These are phyloP conservation scores for Blastobotrys serpentis DNA, from an alignment of 1,139 yeast species.

Conservation along the genomic window DNA sequence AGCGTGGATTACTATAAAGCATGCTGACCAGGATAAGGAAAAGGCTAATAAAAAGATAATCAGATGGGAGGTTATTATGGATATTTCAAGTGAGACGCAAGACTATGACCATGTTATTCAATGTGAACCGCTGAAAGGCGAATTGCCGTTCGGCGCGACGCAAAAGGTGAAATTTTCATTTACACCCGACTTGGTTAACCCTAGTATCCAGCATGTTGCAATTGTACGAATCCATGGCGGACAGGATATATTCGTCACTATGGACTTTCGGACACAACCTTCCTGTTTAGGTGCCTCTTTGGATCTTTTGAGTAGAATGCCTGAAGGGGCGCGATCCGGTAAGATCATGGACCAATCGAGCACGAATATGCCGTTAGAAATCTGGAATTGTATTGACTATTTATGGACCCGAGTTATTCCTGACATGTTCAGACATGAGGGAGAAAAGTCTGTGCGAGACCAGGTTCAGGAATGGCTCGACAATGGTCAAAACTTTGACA, in stretches of 20 bases:
- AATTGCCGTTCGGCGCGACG: slow-evolving; percentile 31
- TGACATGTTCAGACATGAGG: slow-evolving; percentile 25
- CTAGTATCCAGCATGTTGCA: slow-evolving; percentile 29
- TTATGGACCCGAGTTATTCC: slow-evolving; percentile 30
- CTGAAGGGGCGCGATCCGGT: slow-evolving; percentile 33
- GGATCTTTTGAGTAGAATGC: slow-evolving; percentile 32
- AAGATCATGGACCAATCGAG: slow-evolving; percentile 20
- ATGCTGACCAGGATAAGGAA: background rate
- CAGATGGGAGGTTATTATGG: slow-evolving; percentile 24
- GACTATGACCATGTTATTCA: background rate
- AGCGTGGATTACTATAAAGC: slow-evolving; percentile 13
- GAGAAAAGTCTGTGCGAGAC: slow-evolving; percentile 33
- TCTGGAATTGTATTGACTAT: slow-evolving; percentile 40
- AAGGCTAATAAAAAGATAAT: slow-evolving; percentile 9
- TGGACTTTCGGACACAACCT: slow-evolving; percentile 33
- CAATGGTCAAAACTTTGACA: slow-evolving; percentile 36
- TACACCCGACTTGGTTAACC: slow-evolving; percentile 20
- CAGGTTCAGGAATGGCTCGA: slow-evolving; percentile 41
- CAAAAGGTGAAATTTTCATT: slow-evolving; percentile 26
- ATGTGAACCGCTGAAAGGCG: slow-evolving; percentile 27
- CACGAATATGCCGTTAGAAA: slow-evolving; percentile 36
- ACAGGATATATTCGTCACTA: slow-evolving; percentile 39
- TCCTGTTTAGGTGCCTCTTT: slow-evolving; percentile 38
- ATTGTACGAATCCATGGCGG: slow-evolving; percentile 34
- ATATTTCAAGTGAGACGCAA: slow-evolving; percentile 1